Base-by-base conservation (phyloP, 208 protist genomes). In the Crithidia sp. region DNA sequence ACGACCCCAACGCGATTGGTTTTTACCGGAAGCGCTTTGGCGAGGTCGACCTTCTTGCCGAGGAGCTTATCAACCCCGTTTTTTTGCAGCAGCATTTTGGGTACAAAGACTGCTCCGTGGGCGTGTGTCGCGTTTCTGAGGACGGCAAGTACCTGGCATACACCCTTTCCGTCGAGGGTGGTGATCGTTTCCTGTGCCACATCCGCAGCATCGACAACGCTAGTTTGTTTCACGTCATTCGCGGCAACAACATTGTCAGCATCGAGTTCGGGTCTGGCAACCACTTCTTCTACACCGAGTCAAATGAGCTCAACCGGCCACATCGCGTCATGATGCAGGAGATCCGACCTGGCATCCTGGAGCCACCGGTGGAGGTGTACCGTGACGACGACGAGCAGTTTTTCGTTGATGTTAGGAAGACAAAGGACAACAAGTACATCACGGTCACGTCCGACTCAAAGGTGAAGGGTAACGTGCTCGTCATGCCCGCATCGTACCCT, bases 371-470 rank as follows among this genome's bases (percentile, higher is more conserved):
- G 17, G 91, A 97, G 70, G 61, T 97, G 12, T 97, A 97, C 66
- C 81, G 90, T 37, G 93, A 97, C 56, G 83, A 93, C 57, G 89
- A 97, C 56, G 93, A 97, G 72, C 81, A 86, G 65, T 96, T 94
- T 62, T 97, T 97, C 82, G 93, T 97, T 40, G 90, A 97, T 56
- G 82, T 97, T 2, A 76, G 90, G 14, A 95, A 95, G 73, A 95
- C 91, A 17, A 97, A 97, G 43, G 93, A 97, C 73, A 89, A 87
- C 71, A 71, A 82, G 37, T 97, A 85, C 58, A 64, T 97, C 41
- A 85, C 88, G 2, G 88, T 97, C 55, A 95, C 90, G n/a, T 97
- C 90, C 4, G 93, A 97, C 61, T 93, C 90, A n/a, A 97, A 97
- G 79, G 37, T 88, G 43, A 85, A 85, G 37, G 84, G 93, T 2